Evolutionary conservation across 176 grass and related monocot genomes (phyloP), one percentile per base, ranked within the genome.

Genomic region (Oryza longistaminata): DNA sequence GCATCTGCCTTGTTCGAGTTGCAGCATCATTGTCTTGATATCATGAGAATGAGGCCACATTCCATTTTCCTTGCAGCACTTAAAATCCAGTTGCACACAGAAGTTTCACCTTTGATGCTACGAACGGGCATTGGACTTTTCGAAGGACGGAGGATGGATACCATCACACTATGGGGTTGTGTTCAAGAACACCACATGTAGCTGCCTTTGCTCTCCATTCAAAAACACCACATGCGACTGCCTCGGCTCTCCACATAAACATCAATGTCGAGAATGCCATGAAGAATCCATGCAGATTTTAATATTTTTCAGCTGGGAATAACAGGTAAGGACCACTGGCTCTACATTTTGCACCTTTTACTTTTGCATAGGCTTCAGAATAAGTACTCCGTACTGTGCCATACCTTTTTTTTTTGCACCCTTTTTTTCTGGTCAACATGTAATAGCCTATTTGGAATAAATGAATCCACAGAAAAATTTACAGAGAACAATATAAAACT

Each of bases 251-350:
- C 75, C 69, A 79, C 80, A 26, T 64, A 87, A 24, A 48, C 29
- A 17, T 83, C 70, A 74, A 64, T 75, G 62, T 70, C 70, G 55
- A 49, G 43, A 61, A 27, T 74, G 34, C 72, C 31, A 75, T 71
- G 55, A 89, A 85, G 65, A 81, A 85, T 85, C 52, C 42, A 71
- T 33, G 61, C 65, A 77, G 40, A 76, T 81, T 71, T 80, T 53
- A 21, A 21, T 79, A 68, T 79, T 68, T 61, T 75, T 73, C 53
- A 82, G 21, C 16, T 82, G 31, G 53, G 78, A 86, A 82, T 72
- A 90, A n/a, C 71, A 90, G 65, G 65, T 66, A 64, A 66, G 29
- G 52, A 76, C 52, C 65, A 66, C 21, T 81, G 40, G 35, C 15
- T 49, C 79, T 87, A 80, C 49, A 83, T 82, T 48, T 62, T 80